phyloP scores from a whole-genome alignment of 2,329 filamentous ascomycete species.

The Polytolypa hystricis region DNA sequence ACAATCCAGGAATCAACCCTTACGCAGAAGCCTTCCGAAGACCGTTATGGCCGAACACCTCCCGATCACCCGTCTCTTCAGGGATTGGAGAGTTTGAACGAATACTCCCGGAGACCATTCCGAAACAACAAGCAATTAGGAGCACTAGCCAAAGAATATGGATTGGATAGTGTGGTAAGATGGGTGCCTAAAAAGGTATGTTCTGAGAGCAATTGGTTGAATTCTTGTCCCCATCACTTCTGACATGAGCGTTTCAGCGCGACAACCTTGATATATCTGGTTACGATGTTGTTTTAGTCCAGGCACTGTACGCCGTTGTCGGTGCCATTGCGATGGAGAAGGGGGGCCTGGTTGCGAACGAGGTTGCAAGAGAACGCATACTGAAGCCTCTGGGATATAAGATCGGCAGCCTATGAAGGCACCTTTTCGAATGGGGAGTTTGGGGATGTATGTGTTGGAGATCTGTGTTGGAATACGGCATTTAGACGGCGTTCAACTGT shows the following conservation, averaged over 20 bases:
- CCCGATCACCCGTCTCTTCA: slow-evolving; percentile 61
- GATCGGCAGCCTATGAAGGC: slow-evolving; percentile 14
- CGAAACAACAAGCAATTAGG: slow-evolving; percentile 56
- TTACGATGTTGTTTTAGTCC: slow-evolving; percentile 59
- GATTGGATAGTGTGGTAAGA: slow-evolving; percentile 63
- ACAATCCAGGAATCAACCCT: slow-evolving; percentile 40
- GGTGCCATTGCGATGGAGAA: slow-evolving; percentile 84
- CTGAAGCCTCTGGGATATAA: slow-evolving; percentile 42
- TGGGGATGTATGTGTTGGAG: too few relatives aligned
- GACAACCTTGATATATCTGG: slow-evolving; percentile 63
- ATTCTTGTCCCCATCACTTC: not conserved
- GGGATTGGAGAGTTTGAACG: slow-evolving; percentile 61
- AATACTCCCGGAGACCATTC: slow-evolving; percentile 48
- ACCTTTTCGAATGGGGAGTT: too few relatives aligned
- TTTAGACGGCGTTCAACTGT: slow-evolving; percentile 12
- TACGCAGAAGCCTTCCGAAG: slow-evolving; percentile 25
- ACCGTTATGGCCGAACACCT: slow-evolving; percentile 49
- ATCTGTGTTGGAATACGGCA: slow-evolving; percentile 7
- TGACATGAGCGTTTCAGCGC: slow-evolving; percentile 33
- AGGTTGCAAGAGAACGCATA: slow-evolving; percentile 65
- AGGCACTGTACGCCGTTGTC: slow-evolving; percentile 72
- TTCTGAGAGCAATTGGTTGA: slow-evolving; percentile 6
- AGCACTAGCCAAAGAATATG: slow-evolving; percentile 56
- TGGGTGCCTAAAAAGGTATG: slow-evolving; percentile 80
- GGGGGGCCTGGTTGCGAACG: slow-evolving; percentile 65